Evolutionary conservation across 768 basidiomycete species (phyloP).

Genomic region (Pulveroboletus sp.): DNA sequence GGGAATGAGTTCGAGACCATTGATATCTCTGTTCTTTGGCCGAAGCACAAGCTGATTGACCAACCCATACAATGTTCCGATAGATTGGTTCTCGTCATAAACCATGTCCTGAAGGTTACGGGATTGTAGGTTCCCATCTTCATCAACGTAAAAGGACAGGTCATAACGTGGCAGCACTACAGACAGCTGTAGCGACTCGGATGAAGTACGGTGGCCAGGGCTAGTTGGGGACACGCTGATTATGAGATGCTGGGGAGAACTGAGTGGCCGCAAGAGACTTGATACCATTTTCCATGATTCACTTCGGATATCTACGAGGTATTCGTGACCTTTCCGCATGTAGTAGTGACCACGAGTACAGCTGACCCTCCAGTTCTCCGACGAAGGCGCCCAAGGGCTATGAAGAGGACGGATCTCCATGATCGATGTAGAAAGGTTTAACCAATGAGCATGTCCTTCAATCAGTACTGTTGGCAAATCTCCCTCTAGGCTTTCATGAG

Average conservation of each 20-base stretch:
- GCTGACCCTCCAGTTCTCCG: conserved; percentile 21
- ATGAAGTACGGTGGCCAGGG: not conserved
- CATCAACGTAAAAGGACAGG: conserved; percentile 37
- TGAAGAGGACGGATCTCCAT: conserved; percentile 26
- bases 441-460: conserved; percentile 25
- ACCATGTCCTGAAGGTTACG: conserved; percentile 38
- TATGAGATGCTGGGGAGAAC: conserved; percentile 10
- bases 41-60: conserved; percentile 37
- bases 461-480: conserved; percentile 13
- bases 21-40: conserved; percentile 5
- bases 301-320: conserved; percentile 26
- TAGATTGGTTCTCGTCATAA: conserved; percentile 37
- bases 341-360: not conserved
- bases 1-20: not conserved
- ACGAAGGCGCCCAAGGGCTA: conserved; percentile 13
- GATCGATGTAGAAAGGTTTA: conserved; percentile 18
- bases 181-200: conserved; percentile 18
- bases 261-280: conserved; percentile 11
- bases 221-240: conserved; percentile 5
- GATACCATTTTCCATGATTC: conserved; percentile 22
- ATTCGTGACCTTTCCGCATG: not conserved
- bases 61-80: conserved; percentile 43
- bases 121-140: conserved; percentile 34
- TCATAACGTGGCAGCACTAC: conserved; percentile 37
- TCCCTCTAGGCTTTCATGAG: conserved; percentile 8